Evolutionary conservation across 2,329 filamentous ascomycete genomes (phyloP).

Genomic region (Cadophora gregata): DNA sequence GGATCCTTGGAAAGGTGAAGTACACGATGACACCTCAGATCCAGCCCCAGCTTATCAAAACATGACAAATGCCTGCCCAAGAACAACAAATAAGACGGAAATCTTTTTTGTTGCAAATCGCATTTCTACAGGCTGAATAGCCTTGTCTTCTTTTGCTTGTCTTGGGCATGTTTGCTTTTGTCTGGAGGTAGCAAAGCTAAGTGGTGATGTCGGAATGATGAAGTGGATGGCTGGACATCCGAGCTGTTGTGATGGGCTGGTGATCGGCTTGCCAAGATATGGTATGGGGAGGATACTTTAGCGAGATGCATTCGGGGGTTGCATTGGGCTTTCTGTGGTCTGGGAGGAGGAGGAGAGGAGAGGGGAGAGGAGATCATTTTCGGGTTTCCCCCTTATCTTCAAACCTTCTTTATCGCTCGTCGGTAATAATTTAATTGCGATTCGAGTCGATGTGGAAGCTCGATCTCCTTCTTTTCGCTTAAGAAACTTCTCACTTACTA

Average conservation of each 20-base stretch:
- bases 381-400: neutral
- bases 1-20: neutral
- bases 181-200: neutral
- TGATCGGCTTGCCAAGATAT: slow-evolving; percentile 2
- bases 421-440: too few species aligned
- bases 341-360: neutral
- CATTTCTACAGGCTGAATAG: slow-evolving; percentile 11
- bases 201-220: neutral
- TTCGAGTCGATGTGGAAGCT: too few species aligned
- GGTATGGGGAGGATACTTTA: neutral
- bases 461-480: neutral
- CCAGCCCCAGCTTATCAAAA: neutral
- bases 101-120: slow-evolving; percentile 13
- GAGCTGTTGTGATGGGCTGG: neutral
- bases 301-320: slow-evolving; percentile 6
- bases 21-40: neutral
- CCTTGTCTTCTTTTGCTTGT: slow-evolving; percentile 22
- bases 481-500: too few species aligned
- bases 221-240: neutral
- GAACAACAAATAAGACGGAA: neutral
- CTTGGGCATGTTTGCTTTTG: neutral
- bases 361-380: neutral
- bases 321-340: slow-evolving; percentile 1
- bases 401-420: too few species aligned
- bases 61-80: neutral